Percentiles rank a stretch among this genome's conserved stretches.
These are phyloP conservation scores for Globisporangium nodosum DNA, from an alignment of 352 stramenopile species.

Conservation along the genomic window DNA sequence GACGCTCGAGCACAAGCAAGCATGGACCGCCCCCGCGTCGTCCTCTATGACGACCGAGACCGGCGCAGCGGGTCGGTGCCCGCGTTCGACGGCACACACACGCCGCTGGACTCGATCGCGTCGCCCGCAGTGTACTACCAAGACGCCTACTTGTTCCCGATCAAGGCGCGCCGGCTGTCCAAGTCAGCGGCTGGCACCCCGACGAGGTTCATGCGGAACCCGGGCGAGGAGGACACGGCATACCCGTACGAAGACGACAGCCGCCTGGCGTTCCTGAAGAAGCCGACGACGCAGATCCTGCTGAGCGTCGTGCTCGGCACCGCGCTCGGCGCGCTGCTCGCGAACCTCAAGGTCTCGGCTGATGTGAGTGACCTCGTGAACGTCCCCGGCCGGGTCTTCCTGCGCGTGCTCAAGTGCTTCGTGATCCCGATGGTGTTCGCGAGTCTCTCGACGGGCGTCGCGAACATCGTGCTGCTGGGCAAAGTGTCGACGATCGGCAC, in stretches of 20 bases:
- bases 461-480: slow-evolving; percentile 58
- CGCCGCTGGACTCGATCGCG: slow-evolving; percentile 29
- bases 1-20: neutral
- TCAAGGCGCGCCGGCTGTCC: slow-evolving; percentile 12
- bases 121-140: slow-evolving; percentile 38
- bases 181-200: slow-evolving; percentile 9
- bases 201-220: slow-evolving; percentile 6
- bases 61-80: slow-evolving; percentile 6
- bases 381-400: slow-evolving; percentile 36
- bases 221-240: slow-evolving; percentile 1
- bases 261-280: slow-evolving; percentile 20
- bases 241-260: slow-evolving; percentile 10
- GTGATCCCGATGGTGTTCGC: slow-evolving; percentile 68
- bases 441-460: slow-evolving; percentile 49
- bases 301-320: slow-evolving; percentile 30
- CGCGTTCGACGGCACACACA: slow-evolving; percentile 10
- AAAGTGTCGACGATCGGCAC: slow-evolving; percentile 57
- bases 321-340: slow-evolving; percentile 25
- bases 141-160: slow-evolving; percentile 18
- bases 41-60: slow-evolving; percentile 10
- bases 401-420: slow-evolving; percentile 45
- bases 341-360: slow-evolving; percentile 23
- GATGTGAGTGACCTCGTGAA: slow-evolving; percentile 32
- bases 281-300: slow-evolving; percentile 39
- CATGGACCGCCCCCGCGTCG: slow-evolving; percentile 9